Percentiles rank a stretch among this genome's conserved stretches.
Conservation (phyloP, 768 basidiomycete species). For the Terana coerulea region DNA sequence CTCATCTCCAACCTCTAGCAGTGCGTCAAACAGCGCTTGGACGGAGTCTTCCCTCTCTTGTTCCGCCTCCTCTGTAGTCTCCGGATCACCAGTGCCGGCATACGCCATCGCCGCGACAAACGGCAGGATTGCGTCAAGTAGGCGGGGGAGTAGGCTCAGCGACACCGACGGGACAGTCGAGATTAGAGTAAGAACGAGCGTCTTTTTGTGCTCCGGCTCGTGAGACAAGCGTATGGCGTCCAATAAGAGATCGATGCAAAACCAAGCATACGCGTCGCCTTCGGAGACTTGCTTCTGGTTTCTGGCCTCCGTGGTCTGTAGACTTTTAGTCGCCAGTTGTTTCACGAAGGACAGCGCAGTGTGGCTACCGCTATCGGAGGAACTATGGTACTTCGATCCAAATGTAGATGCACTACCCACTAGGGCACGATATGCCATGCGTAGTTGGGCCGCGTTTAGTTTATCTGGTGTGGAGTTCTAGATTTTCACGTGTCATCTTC, state of each 20-base stretch:
- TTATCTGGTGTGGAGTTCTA: conserved; percentile 63
- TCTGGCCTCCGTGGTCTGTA: too few relatives aligned
- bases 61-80: neutral
- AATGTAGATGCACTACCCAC: conserved; percentile 51
- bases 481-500: too few relatives aligned
- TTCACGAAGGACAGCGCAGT: too few relatives aligned
- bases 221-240: conserved; percentile 35
- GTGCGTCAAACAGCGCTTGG: conserved; percentile 57
- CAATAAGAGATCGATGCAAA: conserved; percentile 59
- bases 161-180: conserved; percentile 64
- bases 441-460: conserved; percentile 61
- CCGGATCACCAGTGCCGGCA: neutral
- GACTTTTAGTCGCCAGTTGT: too few relatives aligned
- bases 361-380: conserved; percentile 4
- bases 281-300: conserved; percentile 16
- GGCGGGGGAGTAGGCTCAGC: conserved; percentile 47
- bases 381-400: too few relatives aligned
- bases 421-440: conserved; percentile 72
- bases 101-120: conserved; percentile 24
- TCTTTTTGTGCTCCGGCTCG: conserved; percentile 36
- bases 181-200: conserved; percentile 61
- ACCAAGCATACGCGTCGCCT: conserved; percentile 55
- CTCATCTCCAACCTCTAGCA: conserved; percentile 62
- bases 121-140: conserved; percentile 46
- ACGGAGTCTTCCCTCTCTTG: conserved; percentile 41